phyloP scores from a whole-genome alignment of 345 rosid species.

The Arabis alpina region DNA sequence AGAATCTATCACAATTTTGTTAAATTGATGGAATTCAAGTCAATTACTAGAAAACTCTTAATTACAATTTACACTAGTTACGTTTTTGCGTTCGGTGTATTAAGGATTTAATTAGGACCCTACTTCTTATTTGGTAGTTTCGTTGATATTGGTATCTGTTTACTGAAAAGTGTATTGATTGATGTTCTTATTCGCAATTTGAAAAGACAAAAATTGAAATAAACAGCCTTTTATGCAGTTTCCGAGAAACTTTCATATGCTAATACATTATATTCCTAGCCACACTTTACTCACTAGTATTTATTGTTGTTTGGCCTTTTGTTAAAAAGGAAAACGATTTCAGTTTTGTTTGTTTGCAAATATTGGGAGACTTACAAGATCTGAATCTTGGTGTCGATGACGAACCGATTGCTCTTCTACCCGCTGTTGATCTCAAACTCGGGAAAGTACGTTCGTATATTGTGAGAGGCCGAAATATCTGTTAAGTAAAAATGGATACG shows the following conservation, averaged over 20 bases:
- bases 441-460: too few species aligned
- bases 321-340: too few species aligned
- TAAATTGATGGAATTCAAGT: too few species aligned
- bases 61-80: background rate
- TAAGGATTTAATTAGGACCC: background rate
- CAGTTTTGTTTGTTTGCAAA: too few species aligned
- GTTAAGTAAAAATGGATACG: too few species aligned
- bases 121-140: slow-evolving; percentile 22
- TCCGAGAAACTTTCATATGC: slow-evolving; percentile 36
- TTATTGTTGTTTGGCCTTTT: slow-evolving; percentile 21
- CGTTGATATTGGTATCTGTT: background rate
- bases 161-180: slow-evolving; percentile 14
- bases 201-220: slow-evolving; percentile 6
- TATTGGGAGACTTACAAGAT: too few species aligned
- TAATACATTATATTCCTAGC: background rate
- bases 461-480: too few species aligned
- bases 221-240: slow-evolving; percentile 7
- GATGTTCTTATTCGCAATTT: background rate
- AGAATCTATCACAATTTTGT: too few species aligned
- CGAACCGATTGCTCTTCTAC: too few species aligned
- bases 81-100: background rate
- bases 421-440: too few species aligned
- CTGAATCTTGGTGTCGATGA: too few species aligned
- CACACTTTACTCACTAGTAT: slow-evolving; percentile 8
- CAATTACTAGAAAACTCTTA: background rate